Percentiles rank a stretch among this genome's conserved stretches.
These are phyloP conservation scores for Cichorium intybus DNA, from an alignment of 140 eudicot genomes.

Conservation along the genomic window DNA sequence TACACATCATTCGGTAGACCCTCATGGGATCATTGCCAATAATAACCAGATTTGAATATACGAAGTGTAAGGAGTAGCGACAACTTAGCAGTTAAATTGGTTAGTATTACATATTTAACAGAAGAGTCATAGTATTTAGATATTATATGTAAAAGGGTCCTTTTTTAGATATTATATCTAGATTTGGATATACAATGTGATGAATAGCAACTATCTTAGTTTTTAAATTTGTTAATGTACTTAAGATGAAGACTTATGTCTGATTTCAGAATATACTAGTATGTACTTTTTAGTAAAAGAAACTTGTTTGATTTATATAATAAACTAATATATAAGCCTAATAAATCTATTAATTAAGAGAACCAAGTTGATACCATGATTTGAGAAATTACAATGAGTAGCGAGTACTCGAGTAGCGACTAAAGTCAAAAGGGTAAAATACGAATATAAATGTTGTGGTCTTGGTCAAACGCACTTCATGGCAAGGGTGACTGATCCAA, in stretches of 20 bases:
- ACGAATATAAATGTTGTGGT: slow-evolving; percentile 1
- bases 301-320: neutral
- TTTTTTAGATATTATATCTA: neutral
- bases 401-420: neutral
- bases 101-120: neutral
- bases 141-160: too few species aligned
- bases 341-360: too few species aligned
- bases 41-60: slow-evolving; percentile 16
- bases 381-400: neutral
- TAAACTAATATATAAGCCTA: too few species aligned
- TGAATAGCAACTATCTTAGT: neutral
- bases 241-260: too few species aligned
- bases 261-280: neutral
- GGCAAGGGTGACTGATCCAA: slow-evolving; percentile 34
- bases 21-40: slow-evolving; percentile 19
- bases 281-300: neutral
- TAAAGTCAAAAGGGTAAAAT: slow-evolving; percentile 23
- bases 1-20: slow-evolving; percentile 31
- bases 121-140: neutral
- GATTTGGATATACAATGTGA: too few species aligned
- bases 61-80: slow-evolving; percentile 6
- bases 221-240: neutral
- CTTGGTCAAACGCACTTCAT: slow-evolving; percentile 33
- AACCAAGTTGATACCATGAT: neutral
- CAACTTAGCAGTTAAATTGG: neutral